Percentiles rank a stretch among this genome's conserved stretches.
Evolutionary conservation across 371 early-diverging fungal species (phyloP).

Genomic region (Rhizopus delemar): DNA sequence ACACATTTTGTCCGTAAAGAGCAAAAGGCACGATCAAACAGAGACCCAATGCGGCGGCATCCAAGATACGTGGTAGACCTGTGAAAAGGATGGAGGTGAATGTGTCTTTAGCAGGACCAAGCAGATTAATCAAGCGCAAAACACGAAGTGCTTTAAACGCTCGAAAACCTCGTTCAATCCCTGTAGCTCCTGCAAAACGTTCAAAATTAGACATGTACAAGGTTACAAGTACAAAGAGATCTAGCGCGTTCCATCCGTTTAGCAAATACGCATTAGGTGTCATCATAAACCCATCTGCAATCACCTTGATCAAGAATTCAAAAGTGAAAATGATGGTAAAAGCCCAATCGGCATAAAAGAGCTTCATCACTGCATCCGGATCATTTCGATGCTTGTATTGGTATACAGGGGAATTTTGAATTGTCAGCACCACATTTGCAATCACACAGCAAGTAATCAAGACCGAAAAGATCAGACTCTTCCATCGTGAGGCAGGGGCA

Average conservation of each 20-base stretch:
- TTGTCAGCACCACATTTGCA: conserved; percentile 53
- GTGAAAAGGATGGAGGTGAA: conserved; percentile 61
- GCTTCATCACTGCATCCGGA: conserved; percentile 12
- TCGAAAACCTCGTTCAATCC: conserved; percentile 60
- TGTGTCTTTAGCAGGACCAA: conserved; percentile 58
- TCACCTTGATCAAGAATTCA: conserved; percentile 63
- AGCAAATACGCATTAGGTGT: conserved; percentile 69
- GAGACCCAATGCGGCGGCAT: conserved; percentile 58
- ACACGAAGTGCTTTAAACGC: conserved; percentile 68
- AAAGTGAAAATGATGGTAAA: conserved; percentile 60
- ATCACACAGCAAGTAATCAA: conserved; percentile 52
- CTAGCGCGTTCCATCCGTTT: conserved; percentile 67
- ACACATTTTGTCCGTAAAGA: conserved; percentile 66
- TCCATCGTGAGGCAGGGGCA: conserved; percentile 37
- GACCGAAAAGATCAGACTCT: conserved; percentile 47
- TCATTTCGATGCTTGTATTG: conserved; percentile 48
- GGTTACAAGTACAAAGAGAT: conserved; percentile 65
- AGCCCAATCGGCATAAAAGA: conserved; percentile 46
- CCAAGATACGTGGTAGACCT: conserved; percentile 62
- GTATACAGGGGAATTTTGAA: conserved; percentile 61
- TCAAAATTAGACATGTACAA: conserved; percentile 59
- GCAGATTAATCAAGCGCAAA: conserved; percentile 63
- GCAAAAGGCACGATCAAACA: conserved; percentile 69
- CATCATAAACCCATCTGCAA: conserved; percentile 68
- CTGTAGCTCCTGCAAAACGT: conserved; percentile 45